Conservation (phyloP, 768 basidiomycete species). For the Auriscalpium vulgare region DNA sequence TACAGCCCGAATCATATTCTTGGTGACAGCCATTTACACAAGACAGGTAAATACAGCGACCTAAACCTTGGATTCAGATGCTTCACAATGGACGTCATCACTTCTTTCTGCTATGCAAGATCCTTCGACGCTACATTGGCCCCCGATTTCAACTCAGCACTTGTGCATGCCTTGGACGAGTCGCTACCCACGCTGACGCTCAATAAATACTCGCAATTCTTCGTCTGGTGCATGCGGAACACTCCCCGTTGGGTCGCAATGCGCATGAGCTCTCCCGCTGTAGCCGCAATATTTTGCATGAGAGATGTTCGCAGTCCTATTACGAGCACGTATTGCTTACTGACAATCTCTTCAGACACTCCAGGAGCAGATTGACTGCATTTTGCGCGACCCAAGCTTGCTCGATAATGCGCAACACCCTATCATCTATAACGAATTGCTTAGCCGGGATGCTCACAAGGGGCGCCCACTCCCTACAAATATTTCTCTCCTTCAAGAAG, state of each 20-base stretch:
- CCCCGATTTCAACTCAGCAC: neutral
- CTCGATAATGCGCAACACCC: neutral
- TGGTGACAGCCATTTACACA: too few species aligned
- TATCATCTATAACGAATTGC: neutral
- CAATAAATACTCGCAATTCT: neutral
- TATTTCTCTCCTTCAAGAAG: neutral
- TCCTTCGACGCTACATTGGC: neutral
- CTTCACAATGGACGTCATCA: neutral
- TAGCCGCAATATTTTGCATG: neutral
- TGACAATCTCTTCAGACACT: neutral
- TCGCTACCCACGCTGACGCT: neutral
- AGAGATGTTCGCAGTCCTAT: neutral
- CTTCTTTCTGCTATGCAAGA: neutral
- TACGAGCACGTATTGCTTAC: neutral
- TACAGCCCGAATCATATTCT: neutral
- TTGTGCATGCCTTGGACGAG: neutral
- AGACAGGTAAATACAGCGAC: neutral
- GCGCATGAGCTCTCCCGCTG: neutral
- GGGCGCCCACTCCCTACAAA: neutral
- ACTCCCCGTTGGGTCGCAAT: neutral
- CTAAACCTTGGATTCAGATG: neutral
- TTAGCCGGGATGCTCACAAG: neutral
- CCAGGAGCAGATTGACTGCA: neutral
- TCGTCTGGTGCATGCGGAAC: neutral
- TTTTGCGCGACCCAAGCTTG: neutral